A percentile compares a stretch with the other conserved stretches of the same genome.
These are phyloP conservation scores for Epichloe sibirici DNA, from an alignment of 2,329 filamentous ascomycete species.

Conservation along the genomic window DNA sequence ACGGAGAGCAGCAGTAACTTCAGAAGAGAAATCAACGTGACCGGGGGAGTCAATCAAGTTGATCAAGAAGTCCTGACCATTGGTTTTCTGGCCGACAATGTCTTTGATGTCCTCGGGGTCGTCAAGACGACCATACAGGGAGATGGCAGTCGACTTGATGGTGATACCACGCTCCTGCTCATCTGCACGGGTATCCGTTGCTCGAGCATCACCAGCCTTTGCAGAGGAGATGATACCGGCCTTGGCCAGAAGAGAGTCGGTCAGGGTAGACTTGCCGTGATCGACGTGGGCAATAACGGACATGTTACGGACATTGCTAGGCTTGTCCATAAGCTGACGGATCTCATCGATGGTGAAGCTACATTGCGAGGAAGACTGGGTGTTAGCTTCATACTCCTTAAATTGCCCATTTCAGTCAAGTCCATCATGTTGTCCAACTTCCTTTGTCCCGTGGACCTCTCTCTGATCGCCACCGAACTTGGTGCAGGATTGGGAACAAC, in stretches of 20 bases:
- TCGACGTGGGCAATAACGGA: slow-evolving; percentile 99
- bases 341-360: slow-evolving; percentile 99
- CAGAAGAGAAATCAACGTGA: slow-evolving; percentile 99
- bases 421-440: neutral
- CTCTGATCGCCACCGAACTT: too few species aligned
- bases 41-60: slow-evolving; percentile 99
- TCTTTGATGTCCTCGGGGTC: slow-evolving; percentile 87
- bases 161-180: slow-evolving; percentile 99
- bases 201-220: slow-evolving; percentile 91
- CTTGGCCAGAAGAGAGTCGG: slow-evolving; percentile 97
- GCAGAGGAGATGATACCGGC: slow-evolving; percentile 98
- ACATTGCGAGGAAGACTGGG: slow-evolving; percentile 15
- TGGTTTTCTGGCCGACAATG: slow-evolving; percentile 74
- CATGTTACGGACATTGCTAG: slow-evolving; percentile 81
- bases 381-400: slow-evolving; percentile 1
- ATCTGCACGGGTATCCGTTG: slow-evolving; percentile 92
- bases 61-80: slow-evolving; percentile 97
- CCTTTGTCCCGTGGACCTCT: too few species aligned
- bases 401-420: neutral
- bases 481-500: too few species aligned
- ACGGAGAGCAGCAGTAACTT: slow-evolving; percentile 98
- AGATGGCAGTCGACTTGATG: slow-evolving; percentile 99
- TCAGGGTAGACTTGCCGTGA: slow-evolving; percentile 99
- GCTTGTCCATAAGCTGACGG: slow-evolving; percentile 66
- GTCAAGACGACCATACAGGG: slow-evolving; percentile 77